Evolutionary conservation across 2,329 filamentous ascomycete genomes (phyloP).

Genomic region (Penicillium sp.): DNA sequence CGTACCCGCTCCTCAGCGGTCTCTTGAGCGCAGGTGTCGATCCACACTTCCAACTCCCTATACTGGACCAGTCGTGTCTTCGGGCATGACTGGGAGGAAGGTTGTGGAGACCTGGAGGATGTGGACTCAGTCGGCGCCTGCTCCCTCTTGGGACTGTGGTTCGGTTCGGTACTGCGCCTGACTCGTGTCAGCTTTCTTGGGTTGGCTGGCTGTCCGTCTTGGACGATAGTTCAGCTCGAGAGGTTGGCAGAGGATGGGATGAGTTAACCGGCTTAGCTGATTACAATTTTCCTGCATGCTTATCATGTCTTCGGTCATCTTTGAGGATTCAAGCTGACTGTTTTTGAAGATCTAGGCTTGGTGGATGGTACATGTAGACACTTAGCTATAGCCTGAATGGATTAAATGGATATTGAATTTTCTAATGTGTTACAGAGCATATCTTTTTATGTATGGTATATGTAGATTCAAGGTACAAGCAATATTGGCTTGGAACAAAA

Average conservation of each 20-base stretch:
- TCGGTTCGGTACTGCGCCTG: constrained; percentile 25
- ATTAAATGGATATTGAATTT: not conserved
- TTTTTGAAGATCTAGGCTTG: constrained; percentile 8
- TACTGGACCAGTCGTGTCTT: constrained; percentile 40
- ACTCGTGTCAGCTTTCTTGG: constrained; percentile 33
- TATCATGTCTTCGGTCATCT: constrained; percentile 6
- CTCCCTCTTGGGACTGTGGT: constrained; percentile 16
- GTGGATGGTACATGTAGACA: not conserved
- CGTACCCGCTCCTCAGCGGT: constrained; percentile 19
- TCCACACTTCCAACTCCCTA: constrained; percentile 37
- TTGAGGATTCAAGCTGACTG: constrained; percentile 15
- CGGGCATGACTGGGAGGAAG: constrained; percentile 35
- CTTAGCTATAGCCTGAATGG: not conserved
- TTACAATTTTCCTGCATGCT: constrained; percentile 12
- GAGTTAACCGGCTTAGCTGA: constrained; percentile 43
- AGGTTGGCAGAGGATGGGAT: constrained; percentile 41
- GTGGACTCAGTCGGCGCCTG: constrained; percentile 26
- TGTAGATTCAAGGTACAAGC: not conserved
- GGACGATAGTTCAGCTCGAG: constrained; percentile 29
- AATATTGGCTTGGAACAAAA: constrained; percentile 1
- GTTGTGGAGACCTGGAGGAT: constrained; percentile 40
- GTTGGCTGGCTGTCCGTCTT: constrained; percentile 36
- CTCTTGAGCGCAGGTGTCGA: constrained; percentile 19
- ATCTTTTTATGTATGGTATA: constrained; percentile 7
- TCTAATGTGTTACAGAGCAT: too few relatives aligned